Conservation (phyloP, 2,329 filamentous ascomycete genomes). For the Colletotrichum zoysiae region DNA sequence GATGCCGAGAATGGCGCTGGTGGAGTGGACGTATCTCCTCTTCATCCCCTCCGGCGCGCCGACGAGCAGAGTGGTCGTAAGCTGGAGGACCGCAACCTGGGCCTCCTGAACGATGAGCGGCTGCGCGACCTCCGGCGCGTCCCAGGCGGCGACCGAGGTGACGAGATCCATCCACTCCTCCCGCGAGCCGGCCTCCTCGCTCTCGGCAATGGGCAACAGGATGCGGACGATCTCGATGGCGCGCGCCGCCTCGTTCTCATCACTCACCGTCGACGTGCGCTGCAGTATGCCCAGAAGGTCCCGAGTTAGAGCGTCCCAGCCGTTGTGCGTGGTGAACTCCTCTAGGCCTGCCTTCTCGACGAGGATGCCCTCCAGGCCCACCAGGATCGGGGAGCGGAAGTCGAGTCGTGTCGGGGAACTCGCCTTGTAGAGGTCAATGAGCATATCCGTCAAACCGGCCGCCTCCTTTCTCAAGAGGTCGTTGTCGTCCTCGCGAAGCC, state of each 20-base stretch:
- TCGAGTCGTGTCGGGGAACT: constrained; percentile 57
- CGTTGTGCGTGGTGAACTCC: constrained; percentile 62
- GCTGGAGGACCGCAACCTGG: constrained; percentile 66
- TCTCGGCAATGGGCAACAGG: constrained; percentile 65
- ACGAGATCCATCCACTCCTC: constrained; percentile 71
- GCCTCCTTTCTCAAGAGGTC: constrained; percentile 68
- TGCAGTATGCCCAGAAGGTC: constrained; percentile 64
- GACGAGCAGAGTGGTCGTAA: constrained; percentile 65
- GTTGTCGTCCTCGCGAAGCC: constrained; percentile 78
- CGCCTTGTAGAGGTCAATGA: constrained; percentile 70
- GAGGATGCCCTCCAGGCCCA: constrained; percentile 69
- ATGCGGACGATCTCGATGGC: constrained; percentile 69
- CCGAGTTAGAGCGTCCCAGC: constrained; percentile 65
- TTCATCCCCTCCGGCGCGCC: constrained; percentile 60
- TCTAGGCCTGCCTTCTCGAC: constrained; percentile 61
- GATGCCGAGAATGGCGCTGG: constrained; percentile 62
- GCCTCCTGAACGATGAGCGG: constrained; percentile 58
- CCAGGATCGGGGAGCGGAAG: constrained; percentile 68
- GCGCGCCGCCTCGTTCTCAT: constrained; percentile 55
- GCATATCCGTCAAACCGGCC: constrained; percentile 71
- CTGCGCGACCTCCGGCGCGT: constrained; percentile 51
- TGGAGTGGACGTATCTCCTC: constrained; percentile 65
- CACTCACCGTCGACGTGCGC: constrained; percentile 44
- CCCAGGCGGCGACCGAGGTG: constrained; percentile 63
- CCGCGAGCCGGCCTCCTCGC: constrained; percentile 56